phyloP scores from a whole-genome alignment of 2,329 filamentous ascomycete genomes.

The Diaporthe sp. region DNA sequence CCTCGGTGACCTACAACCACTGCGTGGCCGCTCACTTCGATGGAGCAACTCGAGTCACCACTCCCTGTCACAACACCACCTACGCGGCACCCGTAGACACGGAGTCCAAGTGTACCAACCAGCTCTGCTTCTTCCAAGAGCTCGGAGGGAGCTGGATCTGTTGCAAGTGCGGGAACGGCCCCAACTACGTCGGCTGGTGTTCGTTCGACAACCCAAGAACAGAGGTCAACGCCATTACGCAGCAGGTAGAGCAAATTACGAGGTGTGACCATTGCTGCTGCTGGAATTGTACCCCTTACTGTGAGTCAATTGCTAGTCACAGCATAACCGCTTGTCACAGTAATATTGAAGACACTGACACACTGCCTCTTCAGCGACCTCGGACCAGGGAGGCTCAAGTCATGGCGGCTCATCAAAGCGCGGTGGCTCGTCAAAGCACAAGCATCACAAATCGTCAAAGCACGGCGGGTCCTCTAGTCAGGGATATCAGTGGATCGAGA shows the following conservation, averaged over 20 bases:
- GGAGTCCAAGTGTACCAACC: slow-evolving; percentile 60
- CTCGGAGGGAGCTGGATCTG: slow-evolving; percentile 67
- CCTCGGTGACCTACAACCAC: slow-evolving; percentile 68
- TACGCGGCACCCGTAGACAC: slow-evolving; percentile 61
- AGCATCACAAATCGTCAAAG: slow-evolving; percentile 32
- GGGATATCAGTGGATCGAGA: slow-evolving; percentile 33
- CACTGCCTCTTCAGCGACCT: background rate
- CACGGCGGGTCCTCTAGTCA: slow-evolving; percentile 27
- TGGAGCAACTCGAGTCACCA: slow-evolving; percentile 62
- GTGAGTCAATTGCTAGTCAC: slow-evolving; percentile 49
- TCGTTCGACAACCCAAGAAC: slow-evolving; percentile 49
- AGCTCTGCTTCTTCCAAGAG: slow-evolving; percentile 64
- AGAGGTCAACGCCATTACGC: slow-evolving; percentile 49
- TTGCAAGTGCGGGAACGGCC: slow-evolving; percentile 63
- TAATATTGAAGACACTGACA: slow-evolving; percentile 10
- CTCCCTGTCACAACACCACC: slow-evolving; percentile 61
- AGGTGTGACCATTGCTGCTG: slow-evolving; percentile 68
- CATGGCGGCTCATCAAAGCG: slow-evolving; percentile 32
- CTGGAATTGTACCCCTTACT: slow-evolving; percentile 58
- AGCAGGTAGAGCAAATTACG: slow-evolving; percentile 52
- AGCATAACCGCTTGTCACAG: background rate
- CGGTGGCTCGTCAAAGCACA: slow-evolving; percentile 34
- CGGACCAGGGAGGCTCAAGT: slow-evolving; percentile 28
- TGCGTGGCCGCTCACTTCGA: slow-evolving; percentile 64
- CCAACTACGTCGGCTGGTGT: slow-evolving; percentile 68